These are phyloP conservation scores for Backusella liffmaniae DNA, from an alignment of 192 early-diverging fungal genomes.

Conservation along the genomic window DNA sequence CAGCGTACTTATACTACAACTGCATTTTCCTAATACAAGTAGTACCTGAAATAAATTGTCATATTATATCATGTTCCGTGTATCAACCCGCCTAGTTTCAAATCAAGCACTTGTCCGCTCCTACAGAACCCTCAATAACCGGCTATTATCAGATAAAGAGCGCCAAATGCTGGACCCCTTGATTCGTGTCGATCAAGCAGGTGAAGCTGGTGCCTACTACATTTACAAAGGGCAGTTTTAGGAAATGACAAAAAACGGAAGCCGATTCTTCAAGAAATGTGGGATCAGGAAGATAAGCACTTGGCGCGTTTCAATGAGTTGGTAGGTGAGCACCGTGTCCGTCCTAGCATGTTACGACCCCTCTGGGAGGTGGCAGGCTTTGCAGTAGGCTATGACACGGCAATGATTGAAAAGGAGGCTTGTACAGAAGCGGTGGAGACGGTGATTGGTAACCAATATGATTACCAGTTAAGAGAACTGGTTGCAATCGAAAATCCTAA, in stretches of 20 bases:
- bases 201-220: slow-evolving; percentile 92
- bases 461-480: slow-evolving; percentile 90
- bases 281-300: slow-evolving; percentile 91
- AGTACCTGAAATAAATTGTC: no score
- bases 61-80: not conserved
- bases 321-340: slow-evolving; percentile 71
- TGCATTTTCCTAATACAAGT: not conserved
- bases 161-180: slow-evolving; percentile 64
- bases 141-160: slow-evolving; percentile 47
- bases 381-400: slow-evolving; percentile 81
- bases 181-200: slow-evolving; percentile 96
- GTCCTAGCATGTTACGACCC: slow-evolving; percentile 84
- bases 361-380: slow-evolving; percentile 87
- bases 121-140: not conserved
- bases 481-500: slow-evolving; percentile 59
- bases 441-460: slow-evolving; percentile 93
- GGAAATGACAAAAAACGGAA: slow-evolving; percentile 64
- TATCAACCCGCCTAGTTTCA: not conserved
- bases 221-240: slow-evolving; percentile 93
- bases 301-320: slow-evolving; percentile 77
- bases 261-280: slow-evolving; percentile 87
- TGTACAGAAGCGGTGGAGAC: slow-evolving; percentile 98
- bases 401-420: slow-evolving; percentile 90
- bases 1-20: not conserved
- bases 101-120: not conserved